Percentiles rank a stretch among this genome's conserved stretches.
Conservation (phyloP, 1,284 basidiomycete species). For the Puccinia triticina region DNA sequence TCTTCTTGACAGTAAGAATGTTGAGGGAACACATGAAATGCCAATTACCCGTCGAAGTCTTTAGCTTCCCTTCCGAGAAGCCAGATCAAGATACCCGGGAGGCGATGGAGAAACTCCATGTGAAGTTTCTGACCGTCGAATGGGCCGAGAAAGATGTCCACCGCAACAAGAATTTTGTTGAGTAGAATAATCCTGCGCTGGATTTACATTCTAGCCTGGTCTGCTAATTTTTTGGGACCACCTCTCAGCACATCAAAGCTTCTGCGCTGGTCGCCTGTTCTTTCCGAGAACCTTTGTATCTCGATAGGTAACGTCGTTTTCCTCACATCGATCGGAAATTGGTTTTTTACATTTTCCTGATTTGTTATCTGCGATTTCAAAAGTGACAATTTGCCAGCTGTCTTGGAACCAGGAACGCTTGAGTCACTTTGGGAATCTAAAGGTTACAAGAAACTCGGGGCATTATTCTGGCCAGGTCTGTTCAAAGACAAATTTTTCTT, state of each 20-base stretch:
- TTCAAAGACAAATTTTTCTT: conserved; percentile 60
- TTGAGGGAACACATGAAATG: conserved; percentile 55
- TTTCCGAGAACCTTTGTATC: conserved; percentile 63
- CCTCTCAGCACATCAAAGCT: conserved; percentile 63
- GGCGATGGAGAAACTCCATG: conserved; percentile 60
- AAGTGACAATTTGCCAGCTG: conserved; percentile 52
- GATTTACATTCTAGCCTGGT: neutral
- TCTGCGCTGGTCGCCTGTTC: conserved; percentile 62
- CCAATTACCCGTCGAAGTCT: conserved; percentile 62
- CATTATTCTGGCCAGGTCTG: conserved; percentile 60
- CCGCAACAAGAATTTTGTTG: conserved; percentile 57
- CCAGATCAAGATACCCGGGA: conserved; percentile 59
- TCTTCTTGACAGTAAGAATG: conserved; percentile 31
- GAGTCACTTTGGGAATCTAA: conserved; percentile 59
- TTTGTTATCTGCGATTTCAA: conserved; percentile 61
- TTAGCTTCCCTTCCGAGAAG: conserved; percentile 62
- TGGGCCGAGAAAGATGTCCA: conserved; percentile 59
- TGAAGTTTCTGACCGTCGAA: conserved; percentile 60
- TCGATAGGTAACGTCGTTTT: conserved; percentile 54
- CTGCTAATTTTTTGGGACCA: neutral
- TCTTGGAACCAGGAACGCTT: conserved; percentile 38
- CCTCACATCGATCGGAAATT: neutral
- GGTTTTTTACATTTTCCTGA: neutral
- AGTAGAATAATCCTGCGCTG: conserved; percentile 53
- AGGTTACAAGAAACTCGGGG: conserved; percentile 57